These are phyloP conservation scores for Podaxis sp. DNA, from an alignment of 768 basidiomycete genomes.

Conservation along the genomic window DNA sequence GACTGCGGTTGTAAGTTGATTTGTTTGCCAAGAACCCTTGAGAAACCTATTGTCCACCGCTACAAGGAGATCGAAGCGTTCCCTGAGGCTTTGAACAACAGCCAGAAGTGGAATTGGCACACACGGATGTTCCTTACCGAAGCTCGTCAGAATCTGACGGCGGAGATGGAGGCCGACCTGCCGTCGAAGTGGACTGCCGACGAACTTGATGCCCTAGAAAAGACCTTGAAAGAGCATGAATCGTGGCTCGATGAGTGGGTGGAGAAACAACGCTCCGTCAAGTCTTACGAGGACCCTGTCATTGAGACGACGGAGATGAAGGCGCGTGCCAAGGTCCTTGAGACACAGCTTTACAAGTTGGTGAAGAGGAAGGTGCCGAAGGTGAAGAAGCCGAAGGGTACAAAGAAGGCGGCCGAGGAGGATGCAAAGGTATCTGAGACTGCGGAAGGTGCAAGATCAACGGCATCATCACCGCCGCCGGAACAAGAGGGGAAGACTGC, in stretches of 20 bases:
- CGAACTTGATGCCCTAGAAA: constrained; percentile 82
- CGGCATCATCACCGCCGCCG: constrained; percentile 6
- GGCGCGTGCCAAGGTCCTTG: constrained; percentile 73
- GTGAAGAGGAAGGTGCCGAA: constrained; percentile 68
- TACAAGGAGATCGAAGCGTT: constrained; percentile 88
- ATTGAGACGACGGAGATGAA: constrained; percentile 84
- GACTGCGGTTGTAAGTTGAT: background rate
- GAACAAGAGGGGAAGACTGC: constrained; percentile 4
- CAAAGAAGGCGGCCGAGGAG: constrained; percentile 18
- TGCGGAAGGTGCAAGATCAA: constrained; percentile 7
- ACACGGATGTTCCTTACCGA: constrained; percentile 82
- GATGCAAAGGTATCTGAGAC: constrained; percentile 14
- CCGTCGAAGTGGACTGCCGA: constrained; percentile 80
- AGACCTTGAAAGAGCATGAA: constrained; percentile 73
- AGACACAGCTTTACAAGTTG: constrained; percentile 66
- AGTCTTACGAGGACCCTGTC: constrained; percentile 79
- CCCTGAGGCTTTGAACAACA: constrained; percentile 75
- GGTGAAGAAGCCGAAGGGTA: constrained; percentile 45
- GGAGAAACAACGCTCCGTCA: constrained; percentile 73
- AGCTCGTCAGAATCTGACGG: constrained; percentile 70
- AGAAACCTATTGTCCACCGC: constrained; percentile 79
- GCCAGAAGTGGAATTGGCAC: constrained; percentile 86
- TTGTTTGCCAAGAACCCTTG: constrained; percentile 50
- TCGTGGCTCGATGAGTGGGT: constrained; percentile 79
- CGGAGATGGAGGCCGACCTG: constrained; percentile 51